Base-by-base conservation (phyloP, 805 yeast genomes). In the Nakazawaea sp. region DNA sequence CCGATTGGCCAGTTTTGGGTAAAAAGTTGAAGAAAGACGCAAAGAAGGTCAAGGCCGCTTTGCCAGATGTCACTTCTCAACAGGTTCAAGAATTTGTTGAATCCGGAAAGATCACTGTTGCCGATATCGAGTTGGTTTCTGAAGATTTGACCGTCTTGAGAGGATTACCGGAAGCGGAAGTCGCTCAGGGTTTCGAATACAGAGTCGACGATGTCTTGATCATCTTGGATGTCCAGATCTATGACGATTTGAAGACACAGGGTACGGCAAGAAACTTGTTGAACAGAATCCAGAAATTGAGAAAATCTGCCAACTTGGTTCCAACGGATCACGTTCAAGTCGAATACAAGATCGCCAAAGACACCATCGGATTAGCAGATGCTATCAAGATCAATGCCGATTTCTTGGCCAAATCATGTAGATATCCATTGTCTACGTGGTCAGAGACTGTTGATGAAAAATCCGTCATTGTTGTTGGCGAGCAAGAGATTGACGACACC, bases 1-100 rank as follows among this genome's bases (percentile, higher is more conserved):
- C 98, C 33, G 99, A 92, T 68, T 92, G 99, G 98, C 96, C 97
- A 41, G 86, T 88, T 16, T 73, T 92, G 49, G 99, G 99, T 66
- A 92, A 90, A 73, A 92, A 92, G 65, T 75, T 92, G 62, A 90
- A 88, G 78, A 79, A 81, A 58, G 97, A 89, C 52, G 94, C 85
- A 44, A 87, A 84, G 66, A 81, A 77, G 60, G 98, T 92, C 43
- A 94, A 90, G 72, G 95, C 81, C 54, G 97, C 94, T 13, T 72
- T 92, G 50, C 97, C 97, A 45, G 55, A 55, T 8, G 74, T 92
- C 35, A 65, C 90, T 16, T 82, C 97, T 9, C 83, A 70, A 12
- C 89, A 87, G 41, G 96, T 92, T 35, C 85, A 84, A 62, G 56
- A 64, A 23, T 92, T 80, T 56, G 68, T 88, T 43, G 62, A 68